Conservation (phyloP, 805 yeast genomes). For the Lachancea meyersii region DNA sequence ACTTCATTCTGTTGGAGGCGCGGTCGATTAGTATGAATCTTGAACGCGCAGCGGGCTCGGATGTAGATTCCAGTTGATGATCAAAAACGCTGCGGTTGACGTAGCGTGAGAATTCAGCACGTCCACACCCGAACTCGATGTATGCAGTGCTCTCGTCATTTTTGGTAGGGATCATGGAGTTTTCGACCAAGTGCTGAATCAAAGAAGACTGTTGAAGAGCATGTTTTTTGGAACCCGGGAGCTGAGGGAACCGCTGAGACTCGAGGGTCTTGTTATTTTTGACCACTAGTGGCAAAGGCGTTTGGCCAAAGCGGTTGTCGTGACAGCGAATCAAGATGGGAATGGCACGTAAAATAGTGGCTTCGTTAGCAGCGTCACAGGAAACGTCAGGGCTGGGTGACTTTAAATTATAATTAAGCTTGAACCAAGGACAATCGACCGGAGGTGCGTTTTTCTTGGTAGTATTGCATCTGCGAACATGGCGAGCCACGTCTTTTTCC, state of each 20-base stretch:
- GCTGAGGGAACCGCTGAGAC: constrained; percentile 40
- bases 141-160: constrained; percentile 30
- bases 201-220: constrained; percentile 77
- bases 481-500: constrained; percentile 49
- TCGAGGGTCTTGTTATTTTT: constrained; percentile 28
- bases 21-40: constrained; percentile 66
- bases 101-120: constrained; percentile 39
- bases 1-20: constrained; percentile 69
- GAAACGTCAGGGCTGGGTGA: constrained; percentile 3
- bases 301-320: constrained; percentile 31
- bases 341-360: constrained; percentile 16
- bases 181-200: constrained; percentile 53
- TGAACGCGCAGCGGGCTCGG: constrained; percentile 11
- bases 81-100: constrained; percentile 11
- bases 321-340: constrained; percentile 35
- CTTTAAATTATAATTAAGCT: constrained; percentile 39
- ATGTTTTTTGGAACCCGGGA: constrained; percentile 59
- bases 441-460: constrained; percentile 30
- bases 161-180: constrained; percentile 14
- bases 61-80: constrained; percentile 8
- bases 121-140: constrained; percentile 87
- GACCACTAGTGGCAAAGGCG: constrained; percentile 24
- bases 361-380: not conserved
- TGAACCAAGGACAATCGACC: constrained; percentile 46
- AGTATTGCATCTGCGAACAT: constrained; percentile 57